A percentile compares a stretch with the other conserved stretches of the same genome.
Conservation (phyloP, 208 protist species). For the Acanthamoeba healyi region DNA sequence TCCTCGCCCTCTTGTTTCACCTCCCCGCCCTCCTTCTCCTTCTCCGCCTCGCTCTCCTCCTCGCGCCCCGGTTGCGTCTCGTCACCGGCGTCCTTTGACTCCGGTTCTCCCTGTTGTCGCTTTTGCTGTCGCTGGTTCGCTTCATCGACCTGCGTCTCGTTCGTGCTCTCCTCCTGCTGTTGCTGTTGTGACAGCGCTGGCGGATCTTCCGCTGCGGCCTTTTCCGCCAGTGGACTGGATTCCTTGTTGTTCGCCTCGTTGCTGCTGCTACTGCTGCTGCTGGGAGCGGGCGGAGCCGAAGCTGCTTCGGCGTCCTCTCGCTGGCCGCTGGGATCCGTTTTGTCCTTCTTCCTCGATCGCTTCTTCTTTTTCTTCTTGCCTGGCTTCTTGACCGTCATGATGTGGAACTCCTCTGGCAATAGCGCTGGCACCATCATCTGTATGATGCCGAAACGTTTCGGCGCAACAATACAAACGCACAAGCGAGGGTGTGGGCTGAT, state of each 20-base stretch:
- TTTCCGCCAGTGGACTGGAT: too few species aligned
- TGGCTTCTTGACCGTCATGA: slow-evolving; percentile 41
- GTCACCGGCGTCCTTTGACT: background rate
- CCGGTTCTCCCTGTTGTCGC: too few species aligned
- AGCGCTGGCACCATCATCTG: slow-evolving; percentile 48
- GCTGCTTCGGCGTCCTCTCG: background rate
- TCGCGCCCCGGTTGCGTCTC: background rate
- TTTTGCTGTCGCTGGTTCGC: background rate
- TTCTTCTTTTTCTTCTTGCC: slow-evolving; percentile 74
- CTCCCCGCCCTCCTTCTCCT: background rate
- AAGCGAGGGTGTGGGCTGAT: too few species aligned
- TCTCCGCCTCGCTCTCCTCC: background rate
- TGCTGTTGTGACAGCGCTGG: too few species aligned
- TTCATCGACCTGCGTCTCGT: too few species aligned
- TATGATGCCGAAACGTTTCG: too few species aligned
- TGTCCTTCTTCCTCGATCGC: slow-evolving; percentile 35
- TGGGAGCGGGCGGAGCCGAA: too few species aligned
- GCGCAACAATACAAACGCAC: too few species aligned
- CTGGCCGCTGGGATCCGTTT: background rate
- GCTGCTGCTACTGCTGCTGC: too few species aligned
- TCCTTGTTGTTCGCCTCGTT: background rate
- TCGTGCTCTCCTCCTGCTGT: background rate
- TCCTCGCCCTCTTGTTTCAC: background rate
- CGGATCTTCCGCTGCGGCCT: too few species aligned
- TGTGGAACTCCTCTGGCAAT: slow-evolving; percentile 62